Evolutionary conservation across 1,139 yeast species (phyloP).

Genomic region (Arxiozyma heterogenica): DNA sequence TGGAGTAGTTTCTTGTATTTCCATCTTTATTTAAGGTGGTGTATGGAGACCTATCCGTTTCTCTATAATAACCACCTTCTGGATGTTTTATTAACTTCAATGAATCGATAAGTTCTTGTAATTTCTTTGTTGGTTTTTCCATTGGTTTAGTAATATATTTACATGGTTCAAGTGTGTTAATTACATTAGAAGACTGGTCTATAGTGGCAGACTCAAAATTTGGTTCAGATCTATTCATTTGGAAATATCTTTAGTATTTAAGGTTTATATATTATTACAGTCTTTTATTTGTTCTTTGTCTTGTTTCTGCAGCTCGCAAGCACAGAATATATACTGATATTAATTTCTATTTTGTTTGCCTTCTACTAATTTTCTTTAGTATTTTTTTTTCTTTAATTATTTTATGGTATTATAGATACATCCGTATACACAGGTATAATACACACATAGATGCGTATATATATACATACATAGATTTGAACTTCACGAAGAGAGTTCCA

Average conservation of each 20-base stretch:
- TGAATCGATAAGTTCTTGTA: constrained; percentile 26
- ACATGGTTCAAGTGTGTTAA: constrained; percentile 4
- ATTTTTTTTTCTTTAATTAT: too few species aligned
- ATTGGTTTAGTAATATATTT: constrained; percentile 14
- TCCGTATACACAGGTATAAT: background rate
- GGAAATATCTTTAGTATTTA: background rate
- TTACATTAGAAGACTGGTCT: constrained; percentile 9
- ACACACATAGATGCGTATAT: background rate
- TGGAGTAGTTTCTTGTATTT: constrained; percentile 34
- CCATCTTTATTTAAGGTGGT: constrained; percentile 33
- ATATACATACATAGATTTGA: background rate
- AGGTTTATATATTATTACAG: background rate
- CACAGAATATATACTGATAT: too few species aligned
- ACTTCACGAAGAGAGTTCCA: constrained; percentile 2
- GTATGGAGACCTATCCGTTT: constrained; percentile 41
- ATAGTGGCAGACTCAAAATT: constrained; percentile 8
- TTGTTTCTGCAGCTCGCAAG: background rate
- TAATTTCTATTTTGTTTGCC: background rate
- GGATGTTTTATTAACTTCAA: constrained; percentile 34
- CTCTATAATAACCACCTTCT: constrained; percentile 45
- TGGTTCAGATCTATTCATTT: background rate
- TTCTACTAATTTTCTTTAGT: background rate
- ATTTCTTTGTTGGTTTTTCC: constrained; percentile 13
- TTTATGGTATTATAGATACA: background rate
- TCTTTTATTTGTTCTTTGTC: too few species aligned